These are phyloP conservation scores for Sporopachydermia cereana DNA, from an alignment of 1,139 yeast genomes.

Conservation along the genomic window DNA sequence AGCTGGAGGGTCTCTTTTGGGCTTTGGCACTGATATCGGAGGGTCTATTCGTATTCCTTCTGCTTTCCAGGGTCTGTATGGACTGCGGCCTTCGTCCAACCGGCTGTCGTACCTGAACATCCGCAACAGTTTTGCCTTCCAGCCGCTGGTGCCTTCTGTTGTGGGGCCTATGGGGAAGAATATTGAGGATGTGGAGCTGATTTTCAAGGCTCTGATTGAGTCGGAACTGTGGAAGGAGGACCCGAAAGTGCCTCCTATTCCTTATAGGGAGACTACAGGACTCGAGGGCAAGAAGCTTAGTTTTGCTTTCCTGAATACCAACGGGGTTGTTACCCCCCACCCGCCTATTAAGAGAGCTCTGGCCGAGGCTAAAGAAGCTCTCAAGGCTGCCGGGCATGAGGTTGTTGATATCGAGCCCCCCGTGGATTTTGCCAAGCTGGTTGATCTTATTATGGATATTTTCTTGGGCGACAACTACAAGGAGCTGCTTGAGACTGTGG, in stretches of 20 bases:
- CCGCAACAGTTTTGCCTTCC: conserved; percentile 39
- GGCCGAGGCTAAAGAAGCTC: conserved; percentile 20
- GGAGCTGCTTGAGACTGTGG: conserved; percentile 23
- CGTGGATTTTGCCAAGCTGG: conserved; percentile 23
- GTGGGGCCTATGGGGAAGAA: conserved; percentile 38
- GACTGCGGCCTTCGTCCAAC: conserved; percentile 37
- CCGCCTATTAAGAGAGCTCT: conserved; percentile 42
- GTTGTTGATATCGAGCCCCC: conserved; percentile 35
- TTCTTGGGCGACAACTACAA: conserved; percentile 39
- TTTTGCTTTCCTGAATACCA: conserved; percentile 24
- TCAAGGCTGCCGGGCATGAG: conserved; percentile 28
- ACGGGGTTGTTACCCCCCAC: conserved; percentile 27
- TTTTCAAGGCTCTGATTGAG: conserved; percentile 41
- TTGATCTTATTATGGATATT: conserved; percentile 28
- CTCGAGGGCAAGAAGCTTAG: conserved; percentile 22
- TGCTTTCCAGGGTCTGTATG: conserved; percentile 41
- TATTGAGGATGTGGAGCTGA: conserved; percentile 43
- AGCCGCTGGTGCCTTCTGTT: conserved; percentile 32
- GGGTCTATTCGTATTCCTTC: conserved; percentile 52
- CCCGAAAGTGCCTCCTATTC: conserved; percentile 33
- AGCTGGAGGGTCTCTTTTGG: conserved; percentile 36
- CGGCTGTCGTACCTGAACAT: conserved; percentile 40
- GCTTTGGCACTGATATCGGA: conserved; percentile 55
- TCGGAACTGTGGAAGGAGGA: conserved; percentile 46
- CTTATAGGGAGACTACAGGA: conserved; percentile 35